Percentiles rank a stretch among this genome's conserved stretches.
Conservation (phyloP, 192 early-diverging fungal genomes). For the Coemansia sp. region DNA sequence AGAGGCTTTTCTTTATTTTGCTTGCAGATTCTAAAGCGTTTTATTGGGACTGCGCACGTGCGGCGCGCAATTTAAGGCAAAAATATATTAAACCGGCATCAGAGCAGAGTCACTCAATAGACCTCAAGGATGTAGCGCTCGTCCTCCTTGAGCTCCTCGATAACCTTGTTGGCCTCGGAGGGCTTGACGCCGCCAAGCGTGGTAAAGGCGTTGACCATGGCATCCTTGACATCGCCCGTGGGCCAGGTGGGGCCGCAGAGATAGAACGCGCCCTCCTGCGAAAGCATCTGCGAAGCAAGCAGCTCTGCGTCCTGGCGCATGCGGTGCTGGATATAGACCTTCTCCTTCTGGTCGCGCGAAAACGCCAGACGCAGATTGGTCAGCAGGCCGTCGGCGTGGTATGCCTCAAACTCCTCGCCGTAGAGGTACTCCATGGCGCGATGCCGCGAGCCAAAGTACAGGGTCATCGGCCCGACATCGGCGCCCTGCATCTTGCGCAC, state of each 20-base stretch:
- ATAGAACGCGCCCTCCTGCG: slow-evolving; percentile 84
- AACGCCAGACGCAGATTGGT: slow-evolving; percentile 88
- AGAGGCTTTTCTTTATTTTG: too few species aligned
- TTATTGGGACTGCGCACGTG: background rate
- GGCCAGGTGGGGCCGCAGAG: slow-evolving; percentile 98
- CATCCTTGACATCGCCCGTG: slow-evolving; percentile 89
- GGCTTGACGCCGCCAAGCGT: slow-evolving; percentile 57
- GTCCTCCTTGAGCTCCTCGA: slow-evolving; percentile 89
- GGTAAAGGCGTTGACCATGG: slow-evolving; percentile 76
- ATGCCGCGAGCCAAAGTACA: slow-evolving; percentile 96
- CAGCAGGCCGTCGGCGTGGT: slow-evolving; percentile 84
- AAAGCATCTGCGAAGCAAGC: slow-evolving; percentile 71
- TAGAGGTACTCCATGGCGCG: slow-evolving; percentile 92
- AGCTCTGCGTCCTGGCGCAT: slow-evolving; percentile 81
- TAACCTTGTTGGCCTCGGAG: slow-evolving; percentile 63
- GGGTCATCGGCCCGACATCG: slow-evolving; percentile 87
- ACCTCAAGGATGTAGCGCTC: slow-evolving; percentile 94
- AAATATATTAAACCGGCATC: background rate
- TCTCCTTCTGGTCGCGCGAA: slow-evolving; percentile 89
- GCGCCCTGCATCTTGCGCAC: slow-evolving; percentile 71
- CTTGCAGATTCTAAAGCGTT: too few species aligned
- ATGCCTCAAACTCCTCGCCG: slow-evolving; percentile 95
- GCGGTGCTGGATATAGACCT: slow-evolving; percentile 96
- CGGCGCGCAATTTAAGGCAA: background rate
- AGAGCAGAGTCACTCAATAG: slow-evolving; percentile 47